Evolutionary conservation across 345 rosid genomes (phyloP).

Genomic region (rapeseed (Brassica napus)): Da-Ae NC_063452.1:53009501-53010000

Average conservation of each 20-base stretch:
- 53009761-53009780: neutral
- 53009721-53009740: too few relatives aligned
- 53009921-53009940: neutral
- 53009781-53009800: neutral
- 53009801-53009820: conserved; percentile 4
- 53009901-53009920: conserved; percentile 19
- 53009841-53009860: neutral
- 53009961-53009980: neutral
- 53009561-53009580: conserved; percentile 15
- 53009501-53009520: neutral
- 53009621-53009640: conserved; percentile 15
- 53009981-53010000: neutral
- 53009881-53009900: neutral
- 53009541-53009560: conserved; percentile 10
- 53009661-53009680: conserved; percentile 17
- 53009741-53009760: neutral
- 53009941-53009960: neutral
- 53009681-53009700: conserved; percentile 20
- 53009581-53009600: conserved; percentile 4
- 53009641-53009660: conserved; percentile 21
- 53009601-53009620: conserved; percentile 7
- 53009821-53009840: neutral
- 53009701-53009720: conserved; percentile 30
- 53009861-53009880: neutral
- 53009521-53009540: neutral